phyloP scores from a whole-genome alignment of 2,329 filamentous ascomycete genomes.

The Scopulariopsis brevicaulis region DNA sequence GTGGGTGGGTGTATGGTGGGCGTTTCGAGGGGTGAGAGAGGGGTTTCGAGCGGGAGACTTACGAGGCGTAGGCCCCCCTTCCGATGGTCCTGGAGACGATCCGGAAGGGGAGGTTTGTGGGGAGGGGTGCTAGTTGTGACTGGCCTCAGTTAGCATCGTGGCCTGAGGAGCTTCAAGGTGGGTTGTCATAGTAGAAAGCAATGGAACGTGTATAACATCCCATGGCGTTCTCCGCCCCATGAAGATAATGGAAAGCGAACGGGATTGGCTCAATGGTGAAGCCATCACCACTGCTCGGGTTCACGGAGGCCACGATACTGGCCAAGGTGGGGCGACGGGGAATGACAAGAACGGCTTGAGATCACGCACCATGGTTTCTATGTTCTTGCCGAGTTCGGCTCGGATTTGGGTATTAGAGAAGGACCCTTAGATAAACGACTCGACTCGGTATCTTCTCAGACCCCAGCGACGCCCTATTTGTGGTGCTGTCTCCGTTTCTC shows the following conservation, averaged over 20 bases:
- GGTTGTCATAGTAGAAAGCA: not conserved
- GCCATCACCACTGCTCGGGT: not conserved
- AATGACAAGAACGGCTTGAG: too few species aligned
- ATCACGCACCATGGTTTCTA: too few species aligned
- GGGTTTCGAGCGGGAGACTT: conserved; percentile 15
- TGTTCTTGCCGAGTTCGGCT: too few species aligned
- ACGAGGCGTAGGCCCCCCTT: conserved; percentile 96
- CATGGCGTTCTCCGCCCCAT: not conserved
- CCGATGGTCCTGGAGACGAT: conserved; percentile 95
- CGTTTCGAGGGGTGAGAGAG: not conserved
- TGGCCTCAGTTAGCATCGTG: conserved; percentile 25
- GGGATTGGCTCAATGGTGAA: not conserved
- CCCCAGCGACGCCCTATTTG: too few species aligned
- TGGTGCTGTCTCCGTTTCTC: too few species aligned
- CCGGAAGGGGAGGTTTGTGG: conserved; percentile 76
- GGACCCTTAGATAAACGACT: too few species aligned
- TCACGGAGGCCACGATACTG: too few species aligned
- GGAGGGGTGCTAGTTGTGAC: conserved; percentile 83
- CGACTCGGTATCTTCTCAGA: too few species aligned
- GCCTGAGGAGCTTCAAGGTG: not conserved
- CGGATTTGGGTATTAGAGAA: too few species aligned
- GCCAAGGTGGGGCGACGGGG: too few species aligned
- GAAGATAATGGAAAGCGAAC: not conserved
- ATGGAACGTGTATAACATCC: not conserved
- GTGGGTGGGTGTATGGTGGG: not conserved